Conservation (phyloP, 1,284 basidiomycete species). For the Cutaneotrichosporon daszewskae region DNA sequence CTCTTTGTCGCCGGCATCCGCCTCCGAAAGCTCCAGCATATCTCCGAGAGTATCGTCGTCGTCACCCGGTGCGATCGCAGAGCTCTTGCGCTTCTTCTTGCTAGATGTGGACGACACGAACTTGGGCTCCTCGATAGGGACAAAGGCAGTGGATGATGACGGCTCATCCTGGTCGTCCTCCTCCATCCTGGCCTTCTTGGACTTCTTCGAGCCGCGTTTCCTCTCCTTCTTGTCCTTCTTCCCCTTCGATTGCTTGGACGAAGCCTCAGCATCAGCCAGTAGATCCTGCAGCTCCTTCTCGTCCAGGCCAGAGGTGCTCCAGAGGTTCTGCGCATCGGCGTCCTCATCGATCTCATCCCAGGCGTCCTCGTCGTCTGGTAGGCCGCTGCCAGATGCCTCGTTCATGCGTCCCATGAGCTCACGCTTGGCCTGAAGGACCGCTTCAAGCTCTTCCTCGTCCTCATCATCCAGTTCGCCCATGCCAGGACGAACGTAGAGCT, state of each 20-base stretch:
- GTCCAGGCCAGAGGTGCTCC: slow-evolving; percentile 35
- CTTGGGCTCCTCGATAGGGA: slow-evolving; percentile 30
- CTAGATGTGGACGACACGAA: slow-evolving; percentile 25
- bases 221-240: slow-evolving; percentile 28
- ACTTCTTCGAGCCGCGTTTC: slow-evolving; percentile 30
- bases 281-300: slow-evolving; percentile 41
- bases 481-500: slow-evolving; percentile 17
- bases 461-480: slow-evolving; percentile 33
- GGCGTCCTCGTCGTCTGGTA: slow-evolving; percentile 16
- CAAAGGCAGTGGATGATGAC: slow-evolving; percentile 29
- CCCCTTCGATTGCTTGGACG: slow-evolving; percentile 16
- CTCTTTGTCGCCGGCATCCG: slow-evolving; percentile 74
- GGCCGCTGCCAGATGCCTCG: slow-evolving; percentile 15
- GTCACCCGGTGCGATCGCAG: slow-evolving; percentile 24
- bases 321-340: slow-evolving; percentile 27
- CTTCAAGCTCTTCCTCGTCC: slow-evolving; percentile 35
- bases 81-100: slow-evolving; percentile 24
- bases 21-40: slow-evolving; percentile 59
- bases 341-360: slow-evolving; percentile 23
- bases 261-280: slow-evolving; percentile 26
- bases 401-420: slow-evolving; percentile 21
- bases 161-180: slow-evolving; percentile 8
- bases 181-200: slow-evolving; percentile 28
- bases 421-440: slow-evolving; percentile 22
- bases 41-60: slow-evolving; percentile 68